These are phyloP conservation scores for Abelmoschus esculentus DNA, from an alignment of 345 rosid genomes.

Conservation along the genomic window DNA sequence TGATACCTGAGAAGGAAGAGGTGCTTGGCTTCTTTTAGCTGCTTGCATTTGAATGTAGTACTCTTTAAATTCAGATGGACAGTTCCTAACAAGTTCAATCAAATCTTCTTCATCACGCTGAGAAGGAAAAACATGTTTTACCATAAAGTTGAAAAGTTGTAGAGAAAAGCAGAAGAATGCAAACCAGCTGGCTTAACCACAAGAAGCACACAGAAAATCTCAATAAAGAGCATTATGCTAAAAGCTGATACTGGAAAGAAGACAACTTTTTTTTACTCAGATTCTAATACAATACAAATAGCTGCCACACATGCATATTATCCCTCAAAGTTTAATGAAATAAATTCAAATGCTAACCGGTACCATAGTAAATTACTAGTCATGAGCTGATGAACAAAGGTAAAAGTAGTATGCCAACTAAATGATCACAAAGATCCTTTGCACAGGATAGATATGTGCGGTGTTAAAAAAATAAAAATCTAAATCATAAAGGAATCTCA, in stretches of 20 bases:
- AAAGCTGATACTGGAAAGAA: neutral
- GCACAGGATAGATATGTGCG: neutral
- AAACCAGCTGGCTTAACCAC: neutral
- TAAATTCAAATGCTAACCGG: no score
- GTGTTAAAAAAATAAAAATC: neutral
- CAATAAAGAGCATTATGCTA: neutral
- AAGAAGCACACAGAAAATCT: neutral
- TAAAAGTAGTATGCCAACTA: no score
- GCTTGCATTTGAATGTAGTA: slow-evolving; percentile 94
- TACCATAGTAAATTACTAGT: no score
- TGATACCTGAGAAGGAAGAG: slow-evolving; percentile 77
- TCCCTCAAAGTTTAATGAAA: neutral
- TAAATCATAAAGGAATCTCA: neutral
- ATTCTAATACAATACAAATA: neutral
- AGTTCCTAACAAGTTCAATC: slow-evolving; percentile 64
- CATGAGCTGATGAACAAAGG: no score
- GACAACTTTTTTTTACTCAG: neutral
- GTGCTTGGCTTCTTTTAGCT: slow-evolving; percentile 89
- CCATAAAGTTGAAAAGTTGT: neutral
- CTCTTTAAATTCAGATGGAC: slow-evolving; percentile 72
- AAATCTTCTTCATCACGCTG: slow-evolving; percentile 91
- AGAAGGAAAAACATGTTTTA: slow-evolving; percentile 7
- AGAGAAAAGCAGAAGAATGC: neutral
- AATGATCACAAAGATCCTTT: neutral
- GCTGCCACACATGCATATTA: neutral